Conservation (phyloP, 306 rosid species). For the Vicia sativa region DNA sequence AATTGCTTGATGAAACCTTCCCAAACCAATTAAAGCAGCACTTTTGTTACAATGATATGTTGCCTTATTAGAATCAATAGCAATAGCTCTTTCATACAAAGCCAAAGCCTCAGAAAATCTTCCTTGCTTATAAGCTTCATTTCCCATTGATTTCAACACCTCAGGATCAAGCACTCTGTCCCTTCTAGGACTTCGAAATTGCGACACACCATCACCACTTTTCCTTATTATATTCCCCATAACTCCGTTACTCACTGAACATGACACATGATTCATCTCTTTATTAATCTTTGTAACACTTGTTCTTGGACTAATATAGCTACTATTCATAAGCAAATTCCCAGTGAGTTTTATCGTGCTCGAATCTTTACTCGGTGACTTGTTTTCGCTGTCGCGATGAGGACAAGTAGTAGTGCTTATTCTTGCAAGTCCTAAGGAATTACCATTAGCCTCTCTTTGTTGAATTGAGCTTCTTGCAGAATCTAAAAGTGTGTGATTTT, state of each 20-base stretch:
- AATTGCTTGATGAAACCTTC: constrained; percentile 63
- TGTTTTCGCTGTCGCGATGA: constrained; percentile 40
- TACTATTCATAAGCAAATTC: constrained; percentile 47
- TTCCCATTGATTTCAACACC: constrained; percentile 77
- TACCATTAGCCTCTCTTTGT: constrained; percentile 29
- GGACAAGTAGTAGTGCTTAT: constrained; percentile 41
- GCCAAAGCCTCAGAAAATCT: constrained; percentile 73
- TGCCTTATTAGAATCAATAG: constrained; percentile 68
- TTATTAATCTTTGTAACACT: constrained; percentile 35
- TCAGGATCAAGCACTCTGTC: constrained; percentile 65
- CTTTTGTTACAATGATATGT: constrained; percentile 77
- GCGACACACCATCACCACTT: constrained; percentile 51
- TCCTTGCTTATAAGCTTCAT: constrained; percentile 73
- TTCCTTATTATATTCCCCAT: constrained; percentile 89
- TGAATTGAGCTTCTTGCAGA: constrained; percentile 42
- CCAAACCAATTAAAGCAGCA: constrained; percentile 78
- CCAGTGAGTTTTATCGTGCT: constrained; percentile 59
- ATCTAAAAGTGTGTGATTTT: constrained; percentile 45
- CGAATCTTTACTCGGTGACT: constrained; percentile 42
- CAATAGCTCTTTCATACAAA: constrained; percentile 75
- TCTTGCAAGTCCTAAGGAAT: constrained; percentile 47
- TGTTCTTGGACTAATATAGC: constrained; percentile 46
- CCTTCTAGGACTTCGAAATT: constrained; percentile 44
- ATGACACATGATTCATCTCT: constrained; percentile 37
- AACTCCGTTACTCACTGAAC: constrained; percentile 33